Base-by-base conservation (phyloP, 768 basidiomycete genomes). In the Cystofilobasidium bisporidii region DNA sequence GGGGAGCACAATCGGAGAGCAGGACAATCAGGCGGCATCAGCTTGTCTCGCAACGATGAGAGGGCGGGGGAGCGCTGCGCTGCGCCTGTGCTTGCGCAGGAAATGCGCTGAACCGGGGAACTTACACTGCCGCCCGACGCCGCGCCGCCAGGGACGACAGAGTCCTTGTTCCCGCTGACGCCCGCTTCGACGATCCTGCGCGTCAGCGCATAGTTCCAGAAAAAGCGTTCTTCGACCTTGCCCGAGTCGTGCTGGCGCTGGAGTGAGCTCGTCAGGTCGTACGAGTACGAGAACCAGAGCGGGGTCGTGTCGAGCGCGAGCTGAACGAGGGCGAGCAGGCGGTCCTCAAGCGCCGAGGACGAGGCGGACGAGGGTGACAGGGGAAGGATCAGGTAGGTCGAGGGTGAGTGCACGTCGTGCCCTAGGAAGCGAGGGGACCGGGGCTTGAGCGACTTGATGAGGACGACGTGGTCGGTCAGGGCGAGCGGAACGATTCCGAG, bases 171-270 rank as follows among this genome's bases (percentile, higher is more conserved):
- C 9, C 53, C 30, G 41, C 77, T 79, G 12, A 80, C 81, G 17
- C 66, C 61, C 45, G 77, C 74, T 74, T 84, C 84, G 65, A 87
- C 86, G 69, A 91, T 78, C 71, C 82, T 81, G 18, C 81, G 78
- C 69, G 86, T 85, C 67, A 87, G 74, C 59, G 70, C 88, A 84
- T 85, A 88, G 78, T 99, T 99, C 94, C 94, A 99, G 78, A 98
- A 98, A 79, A 99, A 99, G 70, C 93, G 83, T 74, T 96, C 91
- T 71, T 99, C 96, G 45, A 36, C 70, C 38, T 43, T 33, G 1
- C 57, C 80, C 14, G 80, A 78, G 41, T 81, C 79, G 81, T 85
- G 86, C 75, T 97, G 94, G 43, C 82, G 80, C 81, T 99, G 92
- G 66, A 98, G 77, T 55, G 88, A 81, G 64, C 87, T 84, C 17